Percentiles rank a stretch among this genome's conserved stretches.
phyloP scores from a whole-genome alignment of 2,329 filamentous ascomycete genomes.

The Aspergillus candidus region DNA sequence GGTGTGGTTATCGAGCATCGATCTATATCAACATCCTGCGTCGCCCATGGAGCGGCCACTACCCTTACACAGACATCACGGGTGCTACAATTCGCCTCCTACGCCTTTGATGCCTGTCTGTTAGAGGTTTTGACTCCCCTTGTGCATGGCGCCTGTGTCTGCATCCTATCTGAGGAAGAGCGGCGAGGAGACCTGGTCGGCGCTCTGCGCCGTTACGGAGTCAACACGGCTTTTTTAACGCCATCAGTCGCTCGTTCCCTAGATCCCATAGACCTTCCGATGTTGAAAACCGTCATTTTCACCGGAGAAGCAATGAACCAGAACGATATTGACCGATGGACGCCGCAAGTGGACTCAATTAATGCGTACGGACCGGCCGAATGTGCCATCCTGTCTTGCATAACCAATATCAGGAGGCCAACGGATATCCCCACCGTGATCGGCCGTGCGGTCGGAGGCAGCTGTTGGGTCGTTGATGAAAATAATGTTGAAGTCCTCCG shows the following conservation, averaged over 20 bases:
- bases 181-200: conserved; percentile 30
- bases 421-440: too few species aligned
- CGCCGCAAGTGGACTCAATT: neutral
- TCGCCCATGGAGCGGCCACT: too few species aligned
- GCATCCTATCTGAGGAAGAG: conserved; percentile 37
- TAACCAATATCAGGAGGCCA: too few species aligned
- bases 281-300: conserved; percentile 32
- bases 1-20: conserved; percentile 54
- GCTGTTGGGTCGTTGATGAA: neutral
- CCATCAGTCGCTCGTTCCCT: conserved; percentile 45
- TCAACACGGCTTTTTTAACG: conserved; percentile 50
- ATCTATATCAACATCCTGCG: neutral
- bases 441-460: too few species aligned
- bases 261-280: conserved; percentile 7
- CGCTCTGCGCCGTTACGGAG: conserved; percentile 14
- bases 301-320: conserved; percentile 28
- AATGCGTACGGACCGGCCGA: conserved; percentile 10
- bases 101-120: conserved; percentile 36
- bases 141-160: conserved; percentile 38
- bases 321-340: conserved; percentile 6
- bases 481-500: too few species aligned
- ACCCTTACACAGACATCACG: conserved; percentile 4
- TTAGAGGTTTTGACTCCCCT: conserved; percentile 32
- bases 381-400: conserved; percentile 8
- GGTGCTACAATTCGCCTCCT: conserved; percentile 33